A percentile compares a stretch with the other conserved stretches of the same genome.
These are phyloP conservation scores for Dioszegia crocea DNA, from an alignment of 768 basidiomycete genomes.

Conservation along the genomic window DNA sequence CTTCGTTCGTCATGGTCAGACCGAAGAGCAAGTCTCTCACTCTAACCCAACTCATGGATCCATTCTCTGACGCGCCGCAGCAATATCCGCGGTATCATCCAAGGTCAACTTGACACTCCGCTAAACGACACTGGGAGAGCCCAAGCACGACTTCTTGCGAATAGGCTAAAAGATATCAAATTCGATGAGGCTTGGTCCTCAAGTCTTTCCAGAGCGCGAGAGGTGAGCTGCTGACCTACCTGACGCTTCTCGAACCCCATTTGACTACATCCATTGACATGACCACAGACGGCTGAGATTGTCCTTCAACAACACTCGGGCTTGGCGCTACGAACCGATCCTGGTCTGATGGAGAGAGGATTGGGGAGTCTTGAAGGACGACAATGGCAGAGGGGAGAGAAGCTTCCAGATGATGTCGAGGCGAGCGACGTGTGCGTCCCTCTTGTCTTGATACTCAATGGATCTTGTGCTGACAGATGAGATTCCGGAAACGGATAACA, in stretches of 20 bases:
- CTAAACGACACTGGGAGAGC: conserved; percentile 40
- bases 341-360: conserved; percentile 27
- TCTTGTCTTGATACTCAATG: not conserved
- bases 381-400: conserved; percentile 15
- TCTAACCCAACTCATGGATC: not conserved
- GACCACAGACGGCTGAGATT: conserved; percentile 28
- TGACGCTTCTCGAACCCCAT: no score
- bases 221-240: conserved; percentile 53
- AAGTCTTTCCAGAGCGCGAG: conserved; percentile 64
- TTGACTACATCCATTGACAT: not conserved
- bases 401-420: conserved; percentile 28
- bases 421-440: conserved; percentile 22
- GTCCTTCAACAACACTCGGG: conserved; percentile 17
- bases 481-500: conserved; percentile 14
- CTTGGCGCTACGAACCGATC: conserved; percentile 10
- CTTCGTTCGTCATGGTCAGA: conserved; percentile 41
- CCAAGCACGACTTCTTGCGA: conserved; percentile 31
- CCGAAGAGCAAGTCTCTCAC: conserved; percentile 26
- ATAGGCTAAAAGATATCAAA: conserved; percentile 51
- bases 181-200: conserved; percentile 67
- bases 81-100: conserved; percentile 41
- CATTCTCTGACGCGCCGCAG: conserved; percentile 4
- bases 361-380: conserved; percentile 32
- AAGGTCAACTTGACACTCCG: conserved; percentile 47
- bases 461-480: not conserved